Base-by-base conservation (phyloP, 768 basidiomycete genomes). In the Panaeolus papilionaceus region DNA sequence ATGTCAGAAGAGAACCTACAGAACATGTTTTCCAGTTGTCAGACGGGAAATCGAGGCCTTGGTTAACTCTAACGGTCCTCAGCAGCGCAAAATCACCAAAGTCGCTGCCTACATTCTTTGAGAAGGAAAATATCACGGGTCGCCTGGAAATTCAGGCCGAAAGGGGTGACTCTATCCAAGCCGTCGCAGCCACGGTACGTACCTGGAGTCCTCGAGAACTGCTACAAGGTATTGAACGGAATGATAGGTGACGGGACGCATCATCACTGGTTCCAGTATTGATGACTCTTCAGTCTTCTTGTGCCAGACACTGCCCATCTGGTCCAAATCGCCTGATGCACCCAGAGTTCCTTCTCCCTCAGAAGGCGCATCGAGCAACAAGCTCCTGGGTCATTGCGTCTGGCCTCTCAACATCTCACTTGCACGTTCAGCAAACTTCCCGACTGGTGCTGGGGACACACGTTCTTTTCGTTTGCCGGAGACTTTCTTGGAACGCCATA, bases 81-180 rank as follows among this genome's bases (percentile, higher is more conserved):
- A 86, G 85, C 78, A 85, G 84, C 71, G 85, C 85, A 12, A 85
- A 84, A 73, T 85, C 85, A 3, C 76, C 82, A 10, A 83, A 82
- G 65, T 85, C 84, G 63, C 75, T 86, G 39, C 85, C 86, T 9
- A 84, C 83, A 23, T 85, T 84, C 74, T 84, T 82, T 71, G 85
- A 87, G 79, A 86, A 84, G 77, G 85, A 86, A 74, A 80, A 81
- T 61, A 82, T 87, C 76, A 83, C 76, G 63, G 85, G 84, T 49
- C 77, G 75, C 45, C 76, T 87, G 61, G 82, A 85, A 71, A 72
- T 87, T 69, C 74, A 78, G 63, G 84, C 83, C 33, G 84, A 85
- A 69, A 82, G 80, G 75, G 84, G 84, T 37, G 85, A 87, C 72
- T 85, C 83, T 23, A 86, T 86, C 54, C 84, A 85, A 66, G 80